Percentiles rank a stretch among this genome's conserved stretches.
These are phyloP conservation scores for Cudoniella acicularis DNA, from an alignment of 495 filamentous ascomycete species.

Conservation along the genomic window DNA sequence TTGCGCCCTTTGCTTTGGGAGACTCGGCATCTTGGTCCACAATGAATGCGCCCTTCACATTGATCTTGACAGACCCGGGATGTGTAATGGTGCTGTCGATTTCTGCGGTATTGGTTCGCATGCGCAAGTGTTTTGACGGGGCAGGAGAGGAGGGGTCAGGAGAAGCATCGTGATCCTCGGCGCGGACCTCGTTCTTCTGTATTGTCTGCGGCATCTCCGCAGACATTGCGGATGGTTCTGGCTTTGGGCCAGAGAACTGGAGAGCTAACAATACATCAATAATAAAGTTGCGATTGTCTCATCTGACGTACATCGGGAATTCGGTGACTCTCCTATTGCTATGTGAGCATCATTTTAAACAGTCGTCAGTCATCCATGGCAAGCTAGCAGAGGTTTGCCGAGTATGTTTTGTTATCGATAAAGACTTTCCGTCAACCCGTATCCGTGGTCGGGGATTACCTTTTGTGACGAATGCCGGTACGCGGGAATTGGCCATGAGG, in stretches of 20 bases:
- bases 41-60: constrained; percentile 93
- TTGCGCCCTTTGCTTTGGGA: constrained; percentile 43
- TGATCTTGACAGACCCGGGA: constrained; percentile 85
- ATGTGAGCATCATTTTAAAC: background rate
- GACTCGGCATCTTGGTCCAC: constrained; percentile 67
- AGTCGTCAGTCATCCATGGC: background rate
- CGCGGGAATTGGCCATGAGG: too few species aligned
- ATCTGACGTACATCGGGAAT: background rate
- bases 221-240: constrained; percentile 19
- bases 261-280: constrained; percentile 11
- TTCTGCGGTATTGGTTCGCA: constrained; percentile 39
- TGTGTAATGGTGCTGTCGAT: constrained; percentile 76
- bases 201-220: constrained; percentile 15
- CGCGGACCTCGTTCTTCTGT: background rate
- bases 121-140: constrained; percentile 10
- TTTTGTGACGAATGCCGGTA: too few species aligned
- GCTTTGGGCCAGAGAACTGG: constrained; percentile 12
- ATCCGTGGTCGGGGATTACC: too few species aligned
- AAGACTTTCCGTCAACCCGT: too few species aligned
- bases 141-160: constrained; percentile 3
- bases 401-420: background rate
- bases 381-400: background rate
- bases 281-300: background rate
- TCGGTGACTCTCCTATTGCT: background rate
- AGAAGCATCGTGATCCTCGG: constrained; percentile 9